Percentiles rank a stretch among this genome's conserved stretches.
Conservation (phyloP, 805 yeast genomes). For the Pichia californica region DNA sequence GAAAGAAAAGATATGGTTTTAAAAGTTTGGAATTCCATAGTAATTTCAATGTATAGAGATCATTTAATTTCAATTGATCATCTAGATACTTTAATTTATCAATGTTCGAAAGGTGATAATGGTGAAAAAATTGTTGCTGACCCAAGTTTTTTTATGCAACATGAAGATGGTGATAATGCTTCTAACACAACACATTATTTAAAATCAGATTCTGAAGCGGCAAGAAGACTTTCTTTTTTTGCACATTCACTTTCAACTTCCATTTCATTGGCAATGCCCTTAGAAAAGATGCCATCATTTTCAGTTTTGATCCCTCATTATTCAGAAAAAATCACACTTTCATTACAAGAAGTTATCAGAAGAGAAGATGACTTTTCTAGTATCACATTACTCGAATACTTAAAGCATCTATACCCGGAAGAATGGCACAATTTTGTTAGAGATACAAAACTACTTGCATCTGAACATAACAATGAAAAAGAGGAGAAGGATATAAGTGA, state of each 20-base stretch:
- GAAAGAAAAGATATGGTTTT: constrained; percentile 54
- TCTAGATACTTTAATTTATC: constrained; percentile 59
- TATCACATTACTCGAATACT: constrained; percentile 48
- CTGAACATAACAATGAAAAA: constrained; percentile 29
- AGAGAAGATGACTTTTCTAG: constrained; percentile 60
- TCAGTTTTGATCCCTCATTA: constrained; percentile 85
- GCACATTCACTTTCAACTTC: constrained; percentile 88
- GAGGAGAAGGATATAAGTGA: constrained; percentile 33
- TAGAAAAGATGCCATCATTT: constrained; percentile 70
- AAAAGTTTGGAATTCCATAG: constrained; percentile 79
- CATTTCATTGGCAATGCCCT: constrained; percentile 64
- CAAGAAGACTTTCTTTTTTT: constrained; percentile 77
- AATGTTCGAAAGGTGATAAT: constrained; percentile 33
- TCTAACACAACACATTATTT: constrained; percentile 48
- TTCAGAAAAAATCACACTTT: constrained; percentile 70
- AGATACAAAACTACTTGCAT: constrained; percentile 49
- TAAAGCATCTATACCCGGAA: constrained; percentile 48
- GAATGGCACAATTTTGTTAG: constrained; percentile 54
- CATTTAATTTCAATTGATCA: constrained; percentile 71
- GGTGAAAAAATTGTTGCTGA: constrained; percentile 47
- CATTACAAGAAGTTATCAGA: constrained; percentile 71
- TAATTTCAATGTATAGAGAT: constrained; percentile 76
- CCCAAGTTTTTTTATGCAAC: constrained; percentile 74
- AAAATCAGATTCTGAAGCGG: constrained; percentile 66
- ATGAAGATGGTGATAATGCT: constrained; percentile 54